Evolutionary conservation across 106 monocot genomes (phyloP).

Genomic region (Phalaenopsis aphrodite): DNA sequence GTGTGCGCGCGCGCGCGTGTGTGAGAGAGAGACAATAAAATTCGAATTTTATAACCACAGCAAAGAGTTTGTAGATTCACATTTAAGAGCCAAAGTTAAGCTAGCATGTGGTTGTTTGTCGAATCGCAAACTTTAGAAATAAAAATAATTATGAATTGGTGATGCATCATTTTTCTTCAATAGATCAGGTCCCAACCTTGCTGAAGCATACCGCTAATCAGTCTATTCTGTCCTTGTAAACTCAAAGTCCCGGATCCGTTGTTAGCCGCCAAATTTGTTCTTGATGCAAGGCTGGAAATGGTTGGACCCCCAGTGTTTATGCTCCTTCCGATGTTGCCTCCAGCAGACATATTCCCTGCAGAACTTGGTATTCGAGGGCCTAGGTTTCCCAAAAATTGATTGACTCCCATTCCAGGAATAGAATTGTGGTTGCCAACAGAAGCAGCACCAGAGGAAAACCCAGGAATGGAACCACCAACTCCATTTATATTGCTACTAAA

Average conservation of each 20-base stretch:
- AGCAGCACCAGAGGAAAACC: slow-evolving; percentile 49
- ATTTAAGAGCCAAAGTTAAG: background rate
- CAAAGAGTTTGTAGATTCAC: background rate
- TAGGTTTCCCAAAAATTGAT: slow-evolving; percentile 60
- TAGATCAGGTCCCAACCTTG: slow-evolving; percentile 47
- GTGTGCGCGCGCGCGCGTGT: too few relatives aligned
- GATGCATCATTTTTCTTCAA: background rate
- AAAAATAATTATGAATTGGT: background rate
- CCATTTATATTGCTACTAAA: slow-evolving; percentile 76
- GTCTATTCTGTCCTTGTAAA: slow-evolving; percentile 57
- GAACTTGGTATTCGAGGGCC: slow-evolving; percentile 54
- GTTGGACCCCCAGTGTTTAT: slow-evolving; percentile 64
- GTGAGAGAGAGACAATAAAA: too few relatives aligned
- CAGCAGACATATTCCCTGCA: slow-evolving; percentile 60
- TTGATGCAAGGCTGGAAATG: slow-evolving; percentile 62
- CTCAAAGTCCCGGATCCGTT: slow-evolving; percentile 53
- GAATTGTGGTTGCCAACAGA: slow-evolving; percentile 48
- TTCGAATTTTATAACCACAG: background rate
- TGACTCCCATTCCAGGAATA: slow-evolving; percentile 51
- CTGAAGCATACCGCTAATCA: slow-evolving; percentile 88
- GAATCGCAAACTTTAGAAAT: background rate
- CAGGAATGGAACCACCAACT: slow-evolving; percentile 74
- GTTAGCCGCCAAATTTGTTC: slow-evolving; percentile 60
- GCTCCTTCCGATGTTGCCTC: slow-evolving; percentile 59
- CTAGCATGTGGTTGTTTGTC: background rate